Base-by-base conservation (phyloP, 305 asterid species). In the Salvia sclarea region DNA sequence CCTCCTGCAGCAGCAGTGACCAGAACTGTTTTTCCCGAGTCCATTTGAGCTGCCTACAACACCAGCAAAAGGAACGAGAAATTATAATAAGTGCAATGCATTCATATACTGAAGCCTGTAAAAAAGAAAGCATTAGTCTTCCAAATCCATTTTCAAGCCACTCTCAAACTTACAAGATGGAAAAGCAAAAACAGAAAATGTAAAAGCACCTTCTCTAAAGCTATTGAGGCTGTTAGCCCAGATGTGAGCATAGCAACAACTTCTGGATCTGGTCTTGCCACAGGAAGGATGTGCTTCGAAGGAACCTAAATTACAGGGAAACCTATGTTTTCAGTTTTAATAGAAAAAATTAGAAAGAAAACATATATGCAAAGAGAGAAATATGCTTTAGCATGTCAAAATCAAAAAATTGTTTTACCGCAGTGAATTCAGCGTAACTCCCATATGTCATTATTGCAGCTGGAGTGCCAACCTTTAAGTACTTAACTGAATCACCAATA, bases 1-100 rank as follows among this genome's bases (percentile, higher is more conserved):
- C 96, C 98, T 71, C 98, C 98, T 59, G 98, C 98, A 76, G 98
- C 98, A 57, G 98, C 98, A 69, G 97, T 93, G 75, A 93, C 96
- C 22, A 93, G 96, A 72, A 93, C 97, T 50, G 86, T 76, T 84
- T 88, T 88, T 63, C 96, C 96, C 0, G 91, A 84, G 56, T 78
- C 97, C 96, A 88, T 83, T 75, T 77, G 97, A 78, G 93, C 98
- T 57, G 92, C 92, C 98, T 93, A 52, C 71, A 30, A 65, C 47
- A 20, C 78, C 64, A 58, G 73, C 38, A 76, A 71, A 75, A 47
- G 8, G 71, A 78, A 48, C 65, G 67, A 24, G 37, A 45, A 61
- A 21, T 40, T 21, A 56, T 66, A 7, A 52, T 35, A 56, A 33
- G 68, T 47, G 47, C 41, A 66, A 44, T 6, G 31, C 40, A 13